Evolutionary conservation across 805 yeast species (phyloP).

Genomic region (Candida nonsorbophila): DNA sequence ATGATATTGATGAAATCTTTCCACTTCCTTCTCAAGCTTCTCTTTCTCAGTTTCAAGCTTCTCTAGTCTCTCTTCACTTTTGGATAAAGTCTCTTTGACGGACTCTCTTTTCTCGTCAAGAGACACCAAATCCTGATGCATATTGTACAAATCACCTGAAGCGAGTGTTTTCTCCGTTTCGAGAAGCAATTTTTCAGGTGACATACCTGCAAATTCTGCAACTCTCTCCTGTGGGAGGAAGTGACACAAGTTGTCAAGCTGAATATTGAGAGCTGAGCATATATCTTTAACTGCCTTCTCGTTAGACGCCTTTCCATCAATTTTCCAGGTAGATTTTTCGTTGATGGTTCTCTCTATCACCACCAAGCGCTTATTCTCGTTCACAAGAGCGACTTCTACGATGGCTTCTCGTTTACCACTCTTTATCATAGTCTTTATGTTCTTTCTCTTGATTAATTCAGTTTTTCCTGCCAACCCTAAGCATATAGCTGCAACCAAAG

Average conservation of each 20-base stretch:
- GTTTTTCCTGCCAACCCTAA: conserved; percentile 81
- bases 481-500: conserved; percentile 89
- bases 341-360: conserved; percentile 44
- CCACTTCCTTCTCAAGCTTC: conserved; percentile 40
- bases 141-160: conserved; percentile 47
- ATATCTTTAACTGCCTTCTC: conserved; percentile 44
- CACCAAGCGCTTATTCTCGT: conserved; percentile 24
- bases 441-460: conserved; percentile 64
- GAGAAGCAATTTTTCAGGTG: conserved; percentile 65
- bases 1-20: conserved; percentile 41
- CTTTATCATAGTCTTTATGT: conserved; percentile 66
- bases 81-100: conserved; percentile 19
- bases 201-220: conserved; percentile 80
- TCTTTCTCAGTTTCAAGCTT: conserved; percentile 31
- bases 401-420: conserved; percentile 47
- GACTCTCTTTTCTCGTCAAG: conserved; percentile 39
- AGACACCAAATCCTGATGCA: conserved; percentile 52
- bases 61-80: conserved; percentile 22
- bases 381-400: conserved; percentile 49
- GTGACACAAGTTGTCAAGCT: conserved; percentile 87
- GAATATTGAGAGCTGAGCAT: conserved; percentile 58
- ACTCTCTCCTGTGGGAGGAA: conserved; percentile 95
- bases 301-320: conserved; percentile 35
- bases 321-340: conserved; percentile 43
- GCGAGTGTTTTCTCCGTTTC: conserved; percentile 84